Base-by-base conservation (phyloP, 192 early-diverging fungal species). In the Backusella tuberculispora region DNA sequence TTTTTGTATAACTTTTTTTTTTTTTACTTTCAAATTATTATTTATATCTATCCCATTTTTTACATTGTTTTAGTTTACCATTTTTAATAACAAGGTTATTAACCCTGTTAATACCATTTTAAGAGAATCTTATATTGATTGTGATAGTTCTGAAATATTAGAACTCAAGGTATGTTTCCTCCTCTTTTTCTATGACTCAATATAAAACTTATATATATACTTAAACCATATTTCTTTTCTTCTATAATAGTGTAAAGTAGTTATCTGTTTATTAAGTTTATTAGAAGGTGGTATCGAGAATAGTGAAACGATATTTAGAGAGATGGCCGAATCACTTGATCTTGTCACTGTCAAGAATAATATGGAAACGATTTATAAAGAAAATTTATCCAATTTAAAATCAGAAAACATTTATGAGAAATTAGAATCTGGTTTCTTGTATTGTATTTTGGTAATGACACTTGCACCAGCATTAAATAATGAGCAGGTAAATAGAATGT, bases 241-340 rank as follows among this genome's bases (percentile, higher is more conserved):
- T n/a, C n/a, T n/a, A n/a, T n/a, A n/a, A n/a, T n/a, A 76, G 74
- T 69, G 67, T 45, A 76, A 76, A 70, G 74, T 76, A 2, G 74
- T 76, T 17, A 56, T 76, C 13, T 76, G 74, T 45, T 76, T 76
- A 43, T 26, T 76, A 9, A 68, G 65, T 66, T 63, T 76, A 63
- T 40, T 76, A 37, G 74, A 76, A 63, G 74, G 74, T 13, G 68
- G 74, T 0, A 76, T 76, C 15, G 74, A 76, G 26, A 76, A 76
- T 21, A 76, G 74, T 19, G 74, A 76, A 10, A 70, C 56, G 2
- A 76, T 76, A 15, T 76, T 76, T 19, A 44, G 68, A 24, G 74
- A 69, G 41, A 76, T 76, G 74, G 68, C 74, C 3, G 47, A 34
- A 3, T 53, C 74, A 17, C 34, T 76, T 19, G 68, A 76, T 44